Base-by-base conservation (phyloP, 129 eudicot genomes). In the Centrapalus pauciflorus region DNA sequence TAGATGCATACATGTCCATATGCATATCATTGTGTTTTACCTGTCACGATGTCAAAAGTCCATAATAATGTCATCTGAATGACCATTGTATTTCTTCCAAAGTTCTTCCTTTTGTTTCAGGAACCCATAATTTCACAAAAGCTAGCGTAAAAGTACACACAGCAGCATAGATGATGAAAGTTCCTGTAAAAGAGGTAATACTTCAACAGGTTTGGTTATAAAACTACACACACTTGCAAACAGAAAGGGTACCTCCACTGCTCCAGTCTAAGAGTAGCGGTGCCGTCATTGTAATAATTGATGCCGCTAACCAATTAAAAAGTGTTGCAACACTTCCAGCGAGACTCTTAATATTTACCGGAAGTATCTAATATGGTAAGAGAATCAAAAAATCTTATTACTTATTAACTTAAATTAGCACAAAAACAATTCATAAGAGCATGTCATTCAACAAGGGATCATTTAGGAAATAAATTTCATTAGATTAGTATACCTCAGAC, bases 401-500 rank as follows among this genome's bases (percentile, higher is more conserved):
- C 7, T 48, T n/a, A n/a, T n/a, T n/a, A n/a, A n/a, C n/a, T n/a
- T 41, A 7, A 32, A 41, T 55, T 11, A 1, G 6, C 25, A 21
- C 14, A 30, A 64, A 16, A 35, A 32, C 35, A 55, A n/a, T 19
- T 26, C 28, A 55, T 35, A 50, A 61, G 7, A 13, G 3, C 26
- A 60, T 71, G 35, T 38, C 2, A 62, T 40, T 52, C 23, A 59
- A 45, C 67, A n/a, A n/a, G n/a, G n/a, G n/a, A n/a, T n/a, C n/a
- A n/a, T n/a, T n/a, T n/a, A n/a, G n/a, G n/a, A n/a, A n/a, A n/a
- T n/a, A n/a, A n/a, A n/a, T n/a, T n/a, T n/a, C n/a, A n/a, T n/a
- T n/a, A n/a, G n/a, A n/a, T n/a, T n/a, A n/a, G n/a, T n/a, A 55
- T 90, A 87, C 97, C 95, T 87, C 95, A 17, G 97, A 90, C 95